These are phyloP conservation scores for Casuarina equisetifolia DNA, from an alignment of 306 rosid genomes.

Conservation along the genomic window DNA sequence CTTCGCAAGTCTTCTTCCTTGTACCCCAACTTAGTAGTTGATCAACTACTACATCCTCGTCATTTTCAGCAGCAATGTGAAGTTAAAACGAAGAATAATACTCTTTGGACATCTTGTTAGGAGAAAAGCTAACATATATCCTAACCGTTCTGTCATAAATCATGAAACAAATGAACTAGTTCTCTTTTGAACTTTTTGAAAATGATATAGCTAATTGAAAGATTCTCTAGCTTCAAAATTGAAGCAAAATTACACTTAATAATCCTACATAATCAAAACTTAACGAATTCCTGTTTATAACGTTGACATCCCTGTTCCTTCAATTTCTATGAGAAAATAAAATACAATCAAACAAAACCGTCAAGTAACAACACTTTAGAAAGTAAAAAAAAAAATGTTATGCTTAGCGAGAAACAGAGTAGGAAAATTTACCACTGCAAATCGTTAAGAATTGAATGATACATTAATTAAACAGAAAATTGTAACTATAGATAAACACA, in stretches of 20 bases:
- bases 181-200: not conserved
- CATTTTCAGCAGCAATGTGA: not conserved
- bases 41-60: not conserved
- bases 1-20: not conserved
- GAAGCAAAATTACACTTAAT: not conserved
- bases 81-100: not conserved
- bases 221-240: not conserved
- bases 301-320: not conserved
- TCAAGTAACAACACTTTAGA: not conserved
- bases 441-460: not conserved
- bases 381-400: too few relatives aligned
- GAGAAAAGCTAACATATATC: not conserved
- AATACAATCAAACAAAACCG: not conserved
- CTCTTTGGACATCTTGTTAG: not conserved
- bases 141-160: not conserved
- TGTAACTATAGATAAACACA: too few relatives aligned
- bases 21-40: not conserved
- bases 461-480: not conserved
- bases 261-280: not conserved
- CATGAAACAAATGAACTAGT: not conserved
- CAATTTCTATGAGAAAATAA: not conserved
- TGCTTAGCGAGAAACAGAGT: not conserved
- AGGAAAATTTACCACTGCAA: not conserved
- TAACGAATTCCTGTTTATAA: not conserved
- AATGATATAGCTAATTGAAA: not conserved